phyloP scores from a whole-genome alignment of 2,329 filamentous ascomycete species.

The Phaeophleospora eucalypticola region DNA sequence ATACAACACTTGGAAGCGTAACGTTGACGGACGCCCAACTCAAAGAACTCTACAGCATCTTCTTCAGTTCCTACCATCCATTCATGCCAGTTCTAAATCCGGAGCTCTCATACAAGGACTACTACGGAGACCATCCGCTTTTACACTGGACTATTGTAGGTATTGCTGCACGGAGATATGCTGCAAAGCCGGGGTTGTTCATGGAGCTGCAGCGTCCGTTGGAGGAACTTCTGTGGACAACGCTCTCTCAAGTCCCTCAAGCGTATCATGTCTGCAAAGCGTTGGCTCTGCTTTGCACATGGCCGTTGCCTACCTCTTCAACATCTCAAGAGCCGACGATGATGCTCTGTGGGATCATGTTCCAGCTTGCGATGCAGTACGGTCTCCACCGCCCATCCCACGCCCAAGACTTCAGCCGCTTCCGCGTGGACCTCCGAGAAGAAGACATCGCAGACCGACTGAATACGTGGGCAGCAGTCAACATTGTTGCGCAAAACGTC shows the following conservation, averaged over 20 bases:
- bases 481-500: conserved; percentile 74
- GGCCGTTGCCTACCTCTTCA: conserved; percentile 77
- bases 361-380: conserved; percentile 80
- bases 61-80: conserved; percentile 71
- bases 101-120: conserved; percentile 44
- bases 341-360: conserved; percentile 77
- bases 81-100: conserved; percentile 76
- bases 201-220: conserved; percentile 62
- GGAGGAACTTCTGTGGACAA: conserved; percentile 70
- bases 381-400: conserved; percentile 76
- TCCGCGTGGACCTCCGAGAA: conserved; percentile 62
- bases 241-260: conserved; percentile 71
- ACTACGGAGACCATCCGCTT: conserved; percentile 71
- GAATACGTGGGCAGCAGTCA: conserved; percentile 79
- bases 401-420: conserved; percentile 76
- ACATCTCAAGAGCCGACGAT: conserved; percentile 77
- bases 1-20: conserved; percentile 54
- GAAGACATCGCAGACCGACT: conserved; percentile 76
- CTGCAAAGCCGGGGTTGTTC: conserved; percentile 59
- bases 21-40: conserved; percentile 42
- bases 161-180: conserved; percentile 69
- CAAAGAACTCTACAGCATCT: conserved; percentile 64
- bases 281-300: conserved; percentile 72
- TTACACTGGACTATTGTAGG: conserved; percentile 83
- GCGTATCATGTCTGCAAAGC: conserved; percentile 79